Percentiles rank a stretch among this genome's conserved stretches.
Evolutionary conservation across 177 flowering plant genomes (phyloP).

Genomic region (Telopea speciosissima): DNA sequence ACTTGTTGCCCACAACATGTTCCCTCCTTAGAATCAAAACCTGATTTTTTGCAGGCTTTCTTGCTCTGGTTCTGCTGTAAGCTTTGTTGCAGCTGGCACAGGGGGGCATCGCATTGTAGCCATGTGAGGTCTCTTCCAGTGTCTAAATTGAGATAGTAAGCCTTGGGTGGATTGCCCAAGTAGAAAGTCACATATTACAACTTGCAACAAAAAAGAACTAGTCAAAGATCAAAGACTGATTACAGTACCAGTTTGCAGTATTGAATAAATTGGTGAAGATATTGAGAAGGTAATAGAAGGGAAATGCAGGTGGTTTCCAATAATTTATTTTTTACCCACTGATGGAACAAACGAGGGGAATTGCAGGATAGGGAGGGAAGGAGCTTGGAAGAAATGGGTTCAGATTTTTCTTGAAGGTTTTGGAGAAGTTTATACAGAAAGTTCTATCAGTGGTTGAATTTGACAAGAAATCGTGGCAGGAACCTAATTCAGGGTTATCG

Average conservation of each 20-base stretch:
- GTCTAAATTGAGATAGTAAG: conserved; percentile 72
- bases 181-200: conserved; percentile 43
- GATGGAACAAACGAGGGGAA: not conserved
- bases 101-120: conserved; percentile 95
- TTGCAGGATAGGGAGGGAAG: not conserved
- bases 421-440: not conserved
- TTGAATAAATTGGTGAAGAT: not conserved
- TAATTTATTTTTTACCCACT: not conserved
- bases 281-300: no score
- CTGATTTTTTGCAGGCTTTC: no score
- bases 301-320: no score
- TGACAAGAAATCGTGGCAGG: not conserved
- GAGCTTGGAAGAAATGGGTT: not conserved
- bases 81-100: conserved; percentile 56
- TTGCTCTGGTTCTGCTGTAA: no score
- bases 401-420: not conserved
- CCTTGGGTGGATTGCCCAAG: conserved; percentile 65
- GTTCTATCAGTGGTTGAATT: not conserved
- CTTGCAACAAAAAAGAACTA: conserved; percentile 40
- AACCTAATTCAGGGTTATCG: conserved; percentile 2
- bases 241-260: not conserved
- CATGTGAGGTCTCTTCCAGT: conserved; percentile 95
- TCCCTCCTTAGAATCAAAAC: no score
- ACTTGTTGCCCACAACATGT: no score
- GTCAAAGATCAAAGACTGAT: not conserved